These are phyloP conservation scores for Aspergillus sparsus DNA, from an alignment of 495 filamentous ascomycete genomes.

Conservation along the genomic window DNA sequence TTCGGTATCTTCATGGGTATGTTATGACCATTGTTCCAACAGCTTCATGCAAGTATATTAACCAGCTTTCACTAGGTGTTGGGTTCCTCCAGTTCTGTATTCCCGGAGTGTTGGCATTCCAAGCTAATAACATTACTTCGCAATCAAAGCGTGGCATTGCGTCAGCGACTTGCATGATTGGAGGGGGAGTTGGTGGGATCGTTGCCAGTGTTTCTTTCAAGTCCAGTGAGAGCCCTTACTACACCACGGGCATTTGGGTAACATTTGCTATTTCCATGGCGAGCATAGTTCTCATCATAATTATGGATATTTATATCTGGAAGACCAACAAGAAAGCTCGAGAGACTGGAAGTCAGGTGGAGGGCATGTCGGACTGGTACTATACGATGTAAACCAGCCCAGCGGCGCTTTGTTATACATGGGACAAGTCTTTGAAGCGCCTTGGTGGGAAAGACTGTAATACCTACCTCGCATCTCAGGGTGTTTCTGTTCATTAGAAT, in stretches of 20 bases:
- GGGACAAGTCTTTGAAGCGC: too few relatives aligned
- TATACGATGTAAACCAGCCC: conserved; percentile 16
- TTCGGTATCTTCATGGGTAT: conserved; percentile 20
- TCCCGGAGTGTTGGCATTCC: conserved; percentile 19
- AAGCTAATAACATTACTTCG: conserved; percentile 22
- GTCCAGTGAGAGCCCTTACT: conserved; percentile 19
- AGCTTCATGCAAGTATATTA: neutral
- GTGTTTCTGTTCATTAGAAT: too few relatives aligned
- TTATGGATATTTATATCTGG: conserved; percentile 18
- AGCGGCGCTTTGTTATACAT: too few relatives aligned
- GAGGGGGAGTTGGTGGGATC: conserved; percentile 20
- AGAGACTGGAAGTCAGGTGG: conserved; percentile 9
- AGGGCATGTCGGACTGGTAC: conserved; percentile 21
- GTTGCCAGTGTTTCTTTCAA: conserved; percentile 23
- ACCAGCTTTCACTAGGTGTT: conserved; percentile 2
- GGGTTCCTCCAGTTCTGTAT: conserved; percentile 20
- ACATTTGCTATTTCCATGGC: conserved; percentile 19
- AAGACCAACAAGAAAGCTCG: conserved; percentile 17
- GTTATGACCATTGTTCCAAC: neutral
- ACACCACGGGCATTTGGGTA: conserved; percentile 22
- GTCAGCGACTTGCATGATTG: conserved; percentile 22
- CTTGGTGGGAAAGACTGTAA: too few relatives aligned
- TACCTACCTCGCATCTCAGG: too few relatives aligned
- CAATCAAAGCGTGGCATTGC: conserved; percentile 20
- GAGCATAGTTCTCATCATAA: conserved; percentile 7